These are phyloP conservation scores for Isabelozyma rhagii DNA, from an alignment of 805 yeast species.

Conservation along the genomic window DNA sequence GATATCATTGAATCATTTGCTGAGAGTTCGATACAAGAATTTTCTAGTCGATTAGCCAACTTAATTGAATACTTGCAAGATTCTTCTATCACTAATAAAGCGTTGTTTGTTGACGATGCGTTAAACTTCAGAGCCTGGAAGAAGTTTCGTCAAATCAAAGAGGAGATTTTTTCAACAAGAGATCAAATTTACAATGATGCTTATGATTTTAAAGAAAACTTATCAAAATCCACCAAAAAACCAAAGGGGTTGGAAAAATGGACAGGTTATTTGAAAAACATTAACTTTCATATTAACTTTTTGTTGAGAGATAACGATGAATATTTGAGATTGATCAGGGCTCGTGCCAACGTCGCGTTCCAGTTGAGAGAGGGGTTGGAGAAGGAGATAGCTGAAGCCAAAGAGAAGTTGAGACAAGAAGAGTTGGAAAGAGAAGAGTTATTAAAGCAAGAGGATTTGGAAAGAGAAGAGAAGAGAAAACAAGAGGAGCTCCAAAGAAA, in stretches of 20 bases:
- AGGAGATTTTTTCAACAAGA: slow-evolving; percentile 50
- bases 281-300: slow-evolving; percentile 45
- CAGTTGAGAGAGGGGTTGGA: slow-evolving; percentile 33
- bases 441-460: not conserved
- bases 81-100: slow-evolving; percentile 6
- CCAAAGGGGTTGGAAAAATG: slow-evolving; percentile 37
- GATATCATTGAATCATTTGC: slow-evolving; percentile 75
- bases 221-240: slow-evolving; percentile 12
- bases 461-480: not conserved
- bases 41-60: slow-evolving; percentile 55
- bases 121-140: slow-evolving; percentile 56
- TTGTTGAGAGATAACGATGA: slow-evolving; percentile 60
- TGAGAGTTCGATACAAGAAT: slow-evolving; percentile 62
- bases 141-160: slow-evolving; percentile 55
- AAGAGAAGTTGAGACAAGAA: not conserved
- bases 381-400: slow-evolving; percentile 3
- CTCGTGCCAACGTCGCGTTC: slow-evolving; percentile 42
- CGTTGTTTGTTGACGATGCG: slow-evolving; percentile 8
- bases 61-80: slow-evolving; percentile 13
- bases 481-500: not conserved
- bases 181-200: slow-evolving; percentile 43
- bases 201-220: slow-evolving; percentile 13
- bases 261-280: slow-evolving; percentile 34
- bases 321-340: slow-evolving; percentile 43
- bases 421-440: not conserved